Base-by-base conservation (phyloP, 306 rosid species). In the Cucumis cinereus region DNA sequence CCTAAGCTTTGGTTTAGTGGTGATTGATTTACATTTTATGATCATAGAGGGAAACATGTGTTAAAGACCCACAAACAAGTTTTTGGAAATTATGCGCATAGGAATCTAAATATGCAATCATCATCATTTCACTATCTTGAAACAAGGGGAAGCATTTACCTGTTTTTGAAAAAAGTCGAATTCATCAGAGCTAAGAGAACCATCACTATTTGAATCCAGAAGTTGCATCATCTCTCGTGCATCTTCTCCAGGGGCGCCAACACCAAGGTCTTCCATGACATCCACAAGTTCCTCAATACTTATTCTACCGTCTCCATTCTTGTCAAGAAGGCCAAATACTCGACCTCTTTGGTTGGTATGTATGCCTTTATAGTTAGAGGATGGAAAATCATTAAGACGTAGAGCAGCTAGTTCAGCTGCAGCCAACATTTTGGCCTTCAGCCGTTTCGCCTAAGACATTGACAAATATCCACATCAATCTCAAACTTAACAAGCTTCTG, bases 241-340 rank as follows among this genome's bases (percentile, higher is more conserved):
- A 82, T 92, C 99, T 83, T 89, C 96, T 57, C 93, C 95, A 1
- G 99, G 92, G 30, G 95, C 93, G 40, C 96, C 99, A 71, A 92
- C 97, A 60, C 97, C 99, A 47, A 92, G 97, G 84, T 94, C 95
- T 82, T 94, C 97, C 88, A 94, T 94, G 60, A 92, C 96, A 83
- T 94, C 95, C 67, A 79, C 88, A 59, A 92, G 96, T 77, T 94
- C 97, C 82, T 89, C 95, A 22, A 92, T 87, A 88, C 96, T 92
- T 82, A 94, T 90, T 82, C 88, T 89, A 35, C 97, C 95, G 69
- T 94, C 99, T 73, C 96, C 97, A 35, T 94, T 94, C 84, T 92
- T 90, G 88, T 92, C 97, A 45, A 94, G 91, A 85, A 94, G 97
- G 77, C 81, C 71, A 83, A 94, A 94, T 26, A 86, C 93, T 67